A percentile compares a stretch with the other conserved stretches of the same genome.
phyloP scores from a whole-genome alignment of 164 flowering plant species.

The Liriodendron chinense region DNA sequence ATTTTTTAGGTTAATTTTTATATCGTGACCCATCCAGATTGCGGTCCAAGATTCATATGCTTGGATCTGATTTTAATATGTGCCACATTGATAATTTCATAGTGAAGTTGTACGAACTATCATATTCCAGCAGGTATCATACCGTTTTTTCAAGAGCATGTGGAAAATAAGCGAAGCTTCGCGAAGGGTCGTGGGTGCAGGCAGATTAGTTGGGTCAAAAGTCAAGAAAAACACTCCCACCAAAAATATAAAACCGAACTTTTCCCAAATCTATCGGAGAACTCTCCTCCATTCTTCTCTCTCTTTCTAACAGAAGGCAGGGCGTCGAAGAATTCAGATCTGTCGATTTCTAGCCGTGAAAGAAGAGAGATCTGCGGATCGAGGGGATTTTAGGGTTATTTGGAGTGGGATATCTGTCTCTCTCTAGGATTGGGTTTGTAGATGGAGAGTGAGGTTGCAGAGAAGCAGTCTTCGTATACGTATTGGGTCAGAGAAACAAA shows the following conservation, averaged over 20 bases:
- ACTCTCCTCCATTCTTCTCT: not conserved
- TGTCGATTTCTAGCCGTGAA: not conserved
- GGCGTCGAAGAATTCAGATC: not conserved
- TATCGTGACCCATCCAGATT: too few species aligned
- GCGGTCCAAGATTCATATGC: too few species aligned
- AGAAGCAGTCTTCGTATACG: slow-evolving; percentile 50
- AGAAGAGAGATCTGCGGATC: not conserved
- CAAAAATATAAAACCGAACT: not conserved
- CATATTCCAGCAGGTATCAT: too few species aligned
- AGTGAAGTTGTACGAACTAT: too few species aligned
- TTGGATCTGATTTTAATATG: too few species aligned
- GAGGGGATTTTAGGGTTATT: not conserved
- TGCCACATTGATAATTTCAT: too few species aligned
- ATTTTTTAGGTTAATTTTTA: too few species aligned
- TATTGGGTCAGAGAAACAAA: slow-evolving; percentile 77
- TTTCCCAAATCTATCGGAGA: not conserved
- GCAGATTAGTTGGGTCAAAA: not conserved
- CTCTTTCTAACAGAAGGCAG: not conserved
- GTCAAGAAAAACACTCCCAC: not conserved
- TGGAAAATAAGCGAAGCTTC: not conserved
- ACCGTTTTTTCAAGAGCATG: too few species aligned
- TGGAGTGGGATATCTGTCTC: not conserved
- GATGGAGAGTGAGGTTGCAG: slow-evolving; percentile 21
- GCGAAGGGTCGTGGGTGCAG: not conserved
- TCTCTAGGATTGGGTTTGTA: not conserved